phyloP scores from a whole-genome alignment of 2,329 filamentous ascomycete species.

The Pezicula neosporulosa region DNA sequence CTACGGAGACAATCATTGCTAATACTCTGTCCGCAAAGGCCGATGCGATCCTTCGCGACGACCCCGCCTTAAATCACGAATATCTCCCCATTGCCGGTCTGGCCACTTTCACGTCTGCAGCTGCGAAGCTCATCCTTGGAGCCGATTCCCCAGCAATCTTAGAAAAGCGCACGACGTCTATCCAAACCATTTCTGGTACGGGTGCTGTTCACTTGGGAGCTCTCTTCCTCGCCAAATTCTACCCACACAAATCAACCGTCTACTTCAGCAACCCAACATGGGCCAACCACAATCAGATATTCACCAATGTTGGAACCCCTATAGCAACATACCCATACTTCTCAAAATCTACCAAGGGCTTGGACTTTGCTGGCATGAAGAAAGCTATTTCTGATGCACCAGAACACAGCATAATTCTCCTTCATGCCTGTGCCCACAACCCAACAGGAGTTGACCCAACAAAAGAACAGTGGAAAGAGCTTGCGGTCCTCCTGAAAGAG shows the following conservation, averaged over 20 bases:
- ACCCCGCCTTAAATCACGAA: constrained; percentile 93
- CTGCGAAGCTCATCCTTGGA: constrained; percentile 86
- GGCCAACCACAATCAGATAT: constrained; percentile 99
- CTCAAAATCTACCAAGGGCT: constrained; percentile 78
- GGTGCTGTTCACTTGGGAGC: constrained; percentile 91
- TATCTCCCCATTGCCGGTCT: constrained; percentile 96
- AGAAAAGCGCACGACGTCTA: constrained; percentile 75
- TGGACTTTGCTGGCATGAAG: constrained; percentile 91
- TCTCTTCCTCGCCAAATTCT: constrained; percentile 93
- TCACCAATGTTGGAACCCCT: constrained; percentile 79
- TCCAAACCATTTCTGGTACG: constrained; percentile 97
- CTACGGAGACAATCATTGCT: constrained; percentile 4
- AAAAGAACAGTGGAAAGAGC: constrained; percentile 88
- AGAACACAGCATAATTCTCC: constrained; percentile 77
- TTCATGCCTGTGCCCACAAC: constrained; percentile 97
- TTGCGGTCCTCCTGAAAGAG: constrained; percentile 71
- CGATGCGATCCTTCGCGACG: constrained; percentile 81
- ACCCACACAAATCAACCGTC: constrained; percentile 68
- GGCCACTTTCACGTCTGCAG: constrained; percentile 79
- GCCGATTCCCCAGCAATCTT: constrained; percentile 73
- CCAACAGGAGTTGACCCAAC: constrained; percentile 96
- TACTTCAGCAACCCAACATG: constrained; percentile 96
- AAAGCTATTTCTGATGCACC: constrained; percentile 66
- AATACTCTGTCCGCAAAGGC: constrained; percentile 54
- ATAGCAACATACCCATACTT: constrained; percentile 93